Base-by-base conservation (phyloP, 148 eudicot genomes). In the Polygonum maritimum region DNA sequence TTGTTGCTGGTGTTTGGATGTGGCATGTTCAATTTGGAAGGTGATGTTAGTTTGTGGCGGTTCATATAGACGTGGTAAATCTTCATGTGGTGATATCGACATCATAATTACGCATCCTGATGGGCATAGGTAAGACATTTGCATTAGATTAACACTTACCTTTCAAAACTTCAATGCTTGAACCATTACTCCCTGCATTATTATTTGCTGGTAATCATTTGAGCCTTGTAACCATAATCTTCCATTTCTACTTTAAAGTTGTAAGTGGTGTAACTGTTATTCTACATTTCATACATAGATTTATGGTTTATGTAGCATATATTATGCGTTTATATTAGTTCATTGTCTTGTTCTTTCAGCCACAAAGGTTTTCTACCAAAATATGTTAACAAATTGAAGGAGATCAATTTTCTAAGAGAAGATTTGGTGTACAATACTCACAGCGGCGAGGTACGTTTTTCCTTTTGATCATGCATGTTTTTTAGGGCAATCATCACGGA, bases 31-130 rank as follows among this genome's bases (percentile, higher is more conserved):
- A 15, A 19, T 39, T 71, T 19, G 75, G 80, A 84, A 95, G 97
- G 94, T 89, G 81, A 62, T 58, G 51, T 77, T 91, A 76, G 77
- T 92, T 69, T 95, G 97, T 81, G 99, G 92, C 75, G 99, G 99
- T 86, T 95, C 99, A 62, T 95, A 84, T 74, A 90, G 99, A 84
- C 99, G 99, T 60, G 97, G 97, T 76, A 92, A 88, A 84, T 85
- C 94, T 74, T 81, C 96, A 73, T 95, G 99, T 78, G 99, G 99
- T 48, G 99, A 95, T 83, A 77, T 95, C 88, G 99, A 95, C 81
- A 85, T 95, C 79, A 85, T 95, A 65, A 85, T 95, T 39, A 95
- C 99, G 13, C 99, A 95, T 81, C 94, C 94, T 74, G 97, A 95
- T 89, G 97, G 97, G 36, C 89, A 84, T 75, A 95, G 99, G 99